A percentile compares a stretch with the other conserved stretches of the same genome.
phyloP scores from a whole-genome alignment of 805 yeast species.

The Geotrichum ghanense region DNA sequence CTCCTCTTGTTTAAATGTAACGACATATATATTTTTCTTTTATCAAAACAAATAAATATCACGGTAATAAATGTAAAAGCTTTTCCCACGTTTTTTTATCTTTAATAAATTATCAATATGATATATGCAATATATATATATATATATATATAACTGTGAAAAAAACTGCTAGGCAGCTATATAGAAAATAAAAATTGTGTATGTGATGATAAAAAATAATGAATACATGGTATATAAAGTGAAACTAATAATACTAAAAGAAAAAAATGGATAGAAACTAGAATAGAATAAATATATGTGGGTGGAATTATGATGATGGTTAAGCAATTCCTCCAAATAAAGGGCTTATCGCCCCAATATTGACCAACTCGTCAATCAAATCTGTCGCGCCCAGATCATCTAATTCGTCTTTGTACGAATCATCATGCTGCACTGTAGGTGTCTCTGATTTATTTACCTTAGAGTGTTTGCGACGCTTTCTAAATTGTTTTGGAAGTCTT shows the following conservation, averaged over 20 bases:
- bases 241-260: too few relatives aligned
- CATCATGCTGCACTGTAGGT: neutral
- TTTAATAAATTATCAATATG: too few relatives aligned
- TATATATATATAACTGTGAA: neutral
- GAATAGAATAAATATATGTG: conserved; percentile 1
- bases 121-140: neutral
- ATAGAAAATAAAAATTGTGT: too few relatives aligned
- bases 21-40: too few relatives aligned
- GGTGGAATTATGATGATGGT: too few relatives aligned
- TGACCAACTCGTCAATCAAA: conserved; percentile 25
- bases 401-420: conserved; percentile 2
- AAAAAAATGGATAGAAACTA: too few relatives aligned
- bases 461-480: conserved; percentile 9
- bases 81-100: too few relatives aligned
- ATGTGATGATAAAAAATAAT: too few relatives aligned
- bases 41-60: too few relatives aligned
- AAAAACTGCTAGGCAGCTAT: neutral
- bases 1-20: conserved; percentile 34
- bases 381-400: conserved; percentile 16
- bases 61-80: too few relatives aligned
- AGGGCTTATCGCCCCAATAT: conserved; percentile 26
- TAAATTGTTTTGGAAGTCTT: conserved; percentile 12
- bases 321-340: conserved; percentile 17
- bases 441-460: neutral
- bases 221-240: too few relatives aligned